Evolutionary conservation across 805 yeast genomes (phyloP).

Genomic region (Zygosaccharomyces lentus): DNA sequence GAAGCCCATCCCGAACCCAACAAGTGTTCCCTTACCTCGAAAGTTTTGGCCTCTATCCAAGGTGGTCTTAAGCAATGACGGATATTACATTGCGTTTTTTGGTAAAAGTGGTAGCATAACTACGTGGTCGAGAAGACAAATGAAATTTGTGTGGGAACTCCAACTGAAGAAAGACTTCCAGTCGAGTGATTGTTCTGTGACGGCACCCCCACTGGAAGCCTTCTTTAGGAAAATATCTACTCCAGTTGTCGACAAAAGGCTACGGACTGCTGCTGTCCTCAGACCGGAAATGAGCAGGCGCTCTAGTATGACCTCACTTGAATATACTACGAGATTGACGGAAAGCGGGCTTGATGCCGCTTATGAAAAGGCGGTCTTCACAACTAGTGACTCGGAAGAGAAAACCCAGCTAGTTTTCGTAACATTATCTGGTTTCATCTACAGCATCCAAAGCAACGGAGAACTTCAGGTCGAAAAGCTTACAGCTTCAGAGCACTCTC

Average conservation of each 20-base stretch:
- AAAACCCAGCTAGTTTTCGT: slow-evolving; percentile 48
- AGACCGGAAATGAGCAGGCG: slow-evolving; percentile 8
- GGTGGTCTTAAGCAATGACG: slow-evolving; percentile 52
- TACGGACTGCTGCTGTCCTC: slow-evolving; percentile 5
- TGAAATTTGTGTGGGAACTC: slow-evolving; percentile 56
- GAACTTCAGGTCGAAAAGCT: slow-evolving; percentile 35
- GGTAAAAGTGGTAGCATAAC: slow-evolving; percentile 49
- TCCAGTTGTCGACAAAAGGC: slow-evolving; percentile 41
- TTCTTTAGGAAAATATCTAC: slow-evolving; percentile 56
- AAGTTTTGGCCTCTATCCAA: slow-evolving; percentile 61
- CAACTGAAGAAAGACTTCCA: slow-evolving; percentile 24
- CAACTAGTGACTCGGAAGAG: slow-evolving; percentile 22
- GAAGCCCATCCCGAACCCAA: slow-evolving; percentile 44
- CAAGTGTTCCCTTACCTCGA: slow-evolving; percentile 39
- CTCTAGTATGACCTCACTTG: slow-evolving; percentile 9
- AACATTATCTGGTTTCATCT: slow-evolving; percentile 46
- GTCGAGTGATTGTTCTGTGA: slow-evolving; percentile 35
- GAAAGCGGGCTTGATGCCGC: slow-evolving; percentile 20
- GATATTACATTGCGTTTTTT: slow-evolving; percentile 54
- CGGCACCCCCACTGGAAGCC: slow-evolving; percentile 44
- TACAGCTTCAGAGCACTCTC: slow-evolving; percentile 25
- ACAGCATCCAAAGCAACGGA: slow-evolving; percentile 41
- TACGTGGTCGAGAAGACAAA: slow-evolving; percentile 55
- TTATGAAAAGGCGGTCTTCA: slow-evolving; percentile 16
- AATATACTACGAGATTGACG: slow-evolving; percentile 22